A percentile compares a stretch with the other conserved stretches of the same genome.
These are phyloP conservation scores for Teratosphaeria epicoccoides DNA, from an alignment of 2,329 filamentous ascomycete species.

Conservation along the genomic window DNA sequence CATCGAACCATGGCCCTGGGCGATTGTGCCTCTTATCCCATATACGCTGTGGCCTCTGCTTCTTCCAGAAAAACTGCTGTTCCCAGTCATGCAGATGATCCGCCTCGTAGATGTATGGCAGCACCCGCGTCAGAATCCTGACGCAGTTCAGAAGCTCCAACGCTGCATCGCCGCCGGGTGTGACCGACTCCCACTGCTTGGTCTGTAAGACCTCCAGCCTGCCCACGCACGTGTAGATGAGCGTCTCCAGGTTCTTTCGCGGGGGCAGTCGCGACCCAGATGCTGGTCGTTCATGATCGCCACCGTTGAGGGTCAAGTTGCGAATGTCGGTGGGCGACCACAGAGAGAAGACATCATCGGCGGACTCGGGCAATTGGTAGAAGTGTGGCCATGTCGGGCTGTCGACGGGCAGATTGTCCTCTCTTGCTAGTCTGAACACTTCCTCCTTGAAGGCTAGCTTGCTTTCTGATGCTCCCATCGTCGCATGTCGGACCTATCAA, in stretches of 20 bases:
- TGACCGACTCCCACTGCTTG: neutral
- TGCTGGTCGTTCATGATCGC: constrained; percentile 60
- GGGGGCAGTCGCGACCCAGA: constrained; percentile 46
- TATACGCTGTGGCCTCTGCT: constrained; percentile 15
- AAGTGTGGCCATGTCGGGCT: constrained; percentile 97
- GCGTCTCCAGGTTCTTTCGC: constrained; percentile 25
- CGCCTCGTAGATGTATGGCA: constrained; percentile 87
- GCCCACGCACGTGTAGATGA: constrained; percentile 22
- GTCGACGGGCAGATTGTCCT: constrained; percentile 74
- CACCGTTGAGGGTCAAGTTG: constrained; percentile 18
- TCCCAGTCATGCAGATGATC: constrained; percentile 79
- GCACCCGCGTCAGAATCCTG: constrained; percentile 73
- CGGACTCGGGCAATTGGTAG: constrained; percentile 91
- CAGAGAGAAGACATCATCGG: constrained; percentile 92
- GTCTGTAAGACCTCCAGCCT: constrained; percentile 17
- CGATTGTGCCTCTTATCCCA: constrained; percentile 19
- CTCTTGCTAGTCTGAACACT: constrained; percentile 92
- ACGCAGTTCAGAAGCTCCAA: constrained; percentile 91
- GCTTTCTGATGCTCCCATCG: constrained; percentile 98
- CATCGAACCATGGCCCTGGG: constrained; percentile 24
- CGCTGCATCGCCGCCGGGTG: constrained; percentile 34
- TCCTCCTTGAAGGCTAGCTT: constrained; percentile 98
- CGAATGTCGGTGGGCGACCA: constrained; percentile 58
- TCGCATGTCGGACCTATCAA: neutral
- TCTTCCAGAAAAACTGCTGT: constrained; percentile 80